Evolutionary conservation across 2,329 filamentous ascomycete species (phyloP).

Genomic region (Orbilia quercus): DNA sequence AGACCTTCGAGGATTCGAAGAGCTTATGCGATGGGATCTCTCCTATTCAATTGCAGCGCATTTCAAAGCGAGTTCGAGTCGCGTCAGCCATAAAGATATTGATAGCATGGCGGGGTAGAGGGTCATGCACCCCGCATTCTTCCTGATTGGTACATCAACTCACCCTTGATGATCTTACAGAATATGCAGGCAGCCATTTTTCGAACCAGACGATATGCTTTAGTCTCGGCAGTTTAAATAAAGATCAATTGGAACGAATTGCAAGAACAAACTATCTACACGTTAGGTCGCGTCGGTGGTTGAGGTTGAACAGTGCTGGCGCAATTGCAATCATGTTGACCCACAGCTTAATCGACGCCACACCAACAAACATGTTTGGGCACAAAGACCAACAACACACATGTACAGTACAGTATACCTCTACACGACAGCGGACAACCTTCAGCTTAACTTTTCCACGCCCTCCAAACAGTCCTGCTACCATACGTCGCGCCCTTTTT

Average conservation of each 20-base stretch:
- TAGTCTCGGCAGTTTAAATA: not conserved
- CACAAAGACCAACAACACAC: too few species aligned
- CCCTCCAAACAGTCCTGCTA: constrained; percentile 81
- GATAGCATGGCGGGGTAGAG: constrained; percentile 13
- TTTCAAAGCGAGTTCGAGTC: too few species aligned
- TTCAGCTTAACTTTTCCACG: constrained; percentile 76
- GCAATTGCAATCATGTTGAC: too few species aligned
- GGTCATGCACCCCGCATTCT: not conserved
- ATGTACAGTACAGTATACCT: too few species aligned
- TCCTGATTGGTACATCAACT: not conserved
- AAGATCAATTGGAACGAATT: too few species aligned
- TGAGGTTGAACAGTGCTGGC: too few species aligned
- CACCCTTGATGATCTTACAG: constrained; percentile 96
- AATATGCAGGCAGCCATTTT: constrained; percentile 80
- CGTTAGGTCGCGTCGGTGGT: too few species aligned
- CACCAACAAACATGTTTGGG: too few species aligned
- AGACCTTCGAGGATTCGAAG: constrained; percentile 90
- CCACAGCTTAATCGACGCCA: too few species aligned
- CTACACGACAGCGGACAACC: too few species aligned
- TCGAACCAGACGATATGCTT: not conserved
- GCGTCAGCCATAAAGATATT: not conserved
- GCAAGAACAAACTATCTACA: too few species aligned
- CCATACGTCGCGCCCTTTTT: constrained; percentile 89
- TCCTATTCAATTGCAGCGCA: constrained; percentile 76
- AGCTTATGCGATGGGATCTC: constrained; percentile 92